Evolutionary conservation across 1,284 basidiomycete genomes (phyloP), one percentile per base, ranked within the genome.

Genomic region (Heliocybe sulcata): DNA sequence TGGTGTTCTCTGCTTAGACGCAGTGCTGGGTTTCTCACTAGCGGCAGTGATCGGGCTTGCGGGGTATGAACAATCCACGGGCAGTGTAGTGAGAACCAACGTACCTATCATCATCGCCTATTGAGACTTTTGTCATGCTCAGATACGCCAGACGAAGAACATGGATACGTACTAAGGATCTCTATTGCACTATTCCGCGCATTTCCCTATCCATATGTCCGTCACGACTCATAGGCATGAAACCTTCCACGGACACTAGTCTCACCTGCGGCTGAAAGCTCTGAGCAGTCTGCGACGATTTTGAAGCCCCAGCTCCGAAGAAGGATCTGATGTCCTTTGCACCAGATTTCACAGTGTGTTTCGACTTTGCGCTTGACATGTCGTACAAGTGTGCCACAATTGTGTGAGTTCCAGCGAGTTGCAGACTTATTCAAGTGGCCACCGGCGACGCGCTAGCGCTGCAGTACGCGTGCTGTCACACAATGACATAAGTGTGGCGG

Each of bases 271-370:
- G n/a, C 38, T 16, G 12, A 6, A 16, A 16, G 38, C 38, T 20
- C 38, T n/a, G 38, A 20, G 38, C n/a, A 54, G 20, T 22, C 48
- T 35, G n/a, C 35, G 33, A 35, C 33, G 19, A n/a, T 16, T 54
- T 50, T 53, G 14, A 50, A 47, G 16, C 3, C 14, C 52, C 58
- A 16, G 62, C 64, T 10, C 69, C 69, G 59, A 79, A 78, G 64
- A 80, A 80, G 45, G 72, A 64, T 20, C 74, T 64, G 14, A 80
- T 73, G 55, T 76, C 74, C 59, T 70, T 72, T 16, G 72, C 76
- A n/a, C 64, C 55, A 3, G 61, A 12, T 54, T 68, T 66, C 2
- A 55, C 50, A 8, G 57, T 55, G 10, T 59, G 52, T 53, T 69
- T 67, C 1, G 58, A 22, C n/a, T 49, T 49, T 42, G 38, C 4